A percentile compares a stretch with the other conserved stretches of the same genome.
Conservation (phyloP, 139 green algal species). For the Spirogloea muscicola region DNA sequence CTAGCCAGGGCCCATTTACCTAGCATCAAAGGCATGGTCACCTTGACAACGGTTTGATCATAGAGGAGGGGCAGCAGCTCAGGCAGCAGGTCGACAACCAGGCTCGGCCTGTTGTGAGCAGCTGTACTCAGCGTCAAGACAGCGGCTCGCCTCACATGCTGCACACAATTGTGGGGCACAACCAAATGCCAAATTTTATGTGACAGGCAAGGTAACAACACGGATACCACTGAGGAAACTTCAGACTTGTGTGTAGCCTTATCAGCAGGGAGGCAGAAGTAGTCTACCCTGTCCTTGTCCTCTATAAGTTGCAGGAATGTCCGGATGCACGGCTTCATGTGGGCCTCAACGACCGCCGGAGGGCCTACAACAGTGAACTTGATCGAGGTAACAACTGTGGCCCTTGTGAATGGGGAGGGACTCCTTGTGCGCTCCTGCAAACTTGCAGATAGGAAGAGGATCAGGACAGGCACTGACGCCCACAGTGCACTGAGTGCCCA, state of each 20-base stretch:
- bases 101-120: conserved; percentile 64
- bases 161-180: no score
- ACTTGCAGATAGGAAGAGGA: no score
- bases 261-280: no score
- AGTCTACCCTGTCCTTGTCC: conserved; percentile 57
- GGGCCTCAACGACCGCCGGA: conserved; percentile 51
- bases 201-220: no score
- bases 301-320: conserved; percentile 62
- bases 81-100: conserved; percentile 63
- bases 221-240: no score
- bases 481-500: no score
- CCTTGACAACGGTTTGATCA: conserved; percentile 69
- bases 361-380: conserved; percentile 66
- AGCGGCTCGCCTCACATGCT: conserved; percentile 73
- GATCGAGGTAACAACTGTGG: conserved; percentile 63
- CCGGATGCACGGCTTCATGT: conserved; percentile 63
- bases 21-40: no score
- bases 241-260: no score
- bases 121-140: conserved; percentile 68
- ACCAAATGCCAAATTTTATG: no score
- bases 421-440: conserved; percentile 32
- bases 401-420: conserved; percentile 39
- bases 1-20: no score
- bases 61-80: conserved; percentile 77
- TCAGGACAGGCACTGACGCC: no score